A percentile compares a stretch with the other conserved stretches of the same genome.
phyloP scores from a whole-genome alignment of 1,139 yeast species.

The Zygosaccharomyces pseudobailii region DNA sequence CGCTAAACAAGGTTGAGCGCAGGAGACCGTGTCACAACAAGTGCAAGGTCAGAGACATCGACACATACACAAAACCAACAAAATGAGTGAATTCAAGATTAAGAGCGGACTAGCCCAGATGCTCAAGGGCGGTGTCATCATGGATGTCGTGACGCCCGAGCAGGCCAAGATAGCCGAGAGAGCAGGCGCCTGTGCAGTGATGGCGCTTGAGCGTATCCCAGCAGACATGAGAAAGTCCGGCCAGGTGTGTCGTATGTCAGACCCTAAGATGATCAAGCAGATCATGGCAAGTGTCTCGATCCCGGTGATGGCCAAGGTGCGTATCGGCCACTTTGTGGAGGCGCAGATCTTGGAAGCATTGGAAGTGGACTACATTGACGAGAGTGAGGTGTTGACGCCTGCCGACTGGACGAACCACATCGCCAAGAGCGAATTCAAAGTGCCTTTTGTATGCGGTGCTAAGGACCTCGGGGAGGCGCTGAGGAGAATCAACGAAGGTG shows the following conservation, averaged over 20 bases:
- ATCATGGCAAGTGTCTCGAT: slow-evolving; percentile 65
- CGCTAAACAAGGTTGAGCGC: background rate
- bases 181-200: slow-evolving; percentile 89
- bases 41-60: background rate
- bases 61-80: background rate
- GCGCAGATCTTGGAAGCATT: slow-evolving; percentile 74
- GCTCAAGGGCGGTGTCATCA: slow-evolving; percentile 74
- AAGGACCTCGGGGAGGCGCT: slow-evolving; percentile 80
- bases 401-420: slow-evolving; percentile 72
- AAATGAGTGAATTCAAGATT: slow-evolving; percentile 44
- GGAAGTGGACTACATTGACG: slow-evolving; percentile 78
- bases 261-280: slow-evolving; percentile 72
- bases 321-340: slow-evolving; percentile 83
- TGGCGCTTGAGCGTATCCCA: slow-evolving; percentile 85
- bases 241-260: slow-evolving; percentile 84
- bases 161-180: slow-evolving; percentile 68
- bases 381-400: slow-evolving; percentile 78
- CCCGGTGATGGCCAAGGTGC: slow-evolving; percentile 84
- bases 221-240: slow-evolving; percentile 84
- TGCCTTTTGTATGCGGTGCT: slow-evolving; percentile 86
- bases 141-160: slow-evolving; percentile 58
- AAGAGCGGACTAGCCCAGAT: slow-evolving; percentile 85
- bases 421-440: slow-evolving; percentile 54
- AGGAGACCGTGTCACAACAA: background rate
- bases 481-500: slow-evolving; percentile 77